Evolutionary conservation across 768 basidiomycete species (phyloP).

Genomic region (Holtermannia corniformis): DNA sequence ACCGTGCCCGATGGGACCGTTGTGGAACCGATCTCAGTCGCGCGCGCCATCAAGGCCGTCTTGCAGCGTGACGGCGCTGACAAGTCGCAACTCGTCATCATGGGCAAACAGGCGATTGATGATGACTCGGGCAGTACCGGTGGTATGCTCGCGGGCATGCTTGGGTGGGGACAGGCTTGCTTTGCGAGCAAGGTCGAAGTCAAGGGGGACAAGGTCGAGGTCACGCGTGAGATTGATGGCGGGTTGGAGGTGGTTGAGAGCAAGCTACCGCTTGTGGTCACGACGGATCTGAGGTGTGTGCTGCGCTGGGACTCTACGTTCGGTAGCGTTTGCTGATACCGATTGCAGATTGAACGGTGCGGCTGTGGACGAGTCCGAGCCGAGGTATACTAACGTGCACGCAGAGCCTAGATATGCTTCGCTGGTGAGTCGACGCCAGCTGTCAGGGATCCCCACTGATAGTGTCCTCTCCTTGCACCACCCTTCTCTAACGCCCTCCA

Average conservation of each 20-base stretch:
- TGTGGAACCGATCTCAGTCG: slow-evolving; percentile 81
- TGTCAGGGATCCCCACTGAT: neutral
- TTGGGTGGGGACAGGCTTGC: slow-evolving; percentile 88
- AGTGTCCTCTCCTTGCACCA: no score
- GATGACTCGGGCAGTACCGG: slow-evolving; percentile 93
- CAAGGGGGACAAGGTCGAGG: slow-evolving; percentile 54
- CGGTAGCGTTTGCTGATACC: neutral
- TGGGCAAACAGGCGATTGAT: slow-evolving; percentile 98
- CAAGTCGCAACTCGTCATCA: slow-evolving; percentile 73
- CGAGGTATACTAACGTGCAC: neutral
- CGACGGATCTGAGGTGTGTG: slow-evolving; percentile 83
- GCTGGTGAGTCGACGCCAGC: slow-evolving; percentile 41
- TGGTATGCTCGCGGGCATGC: slow-evolving; percentile 88
- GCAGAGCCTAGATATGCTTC: slow-evolving; percentile 93
- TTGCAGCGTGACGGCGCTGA: slow-evolving; percentile 51
- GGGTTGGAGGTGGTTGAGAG: slow-evolving; percentile 75
- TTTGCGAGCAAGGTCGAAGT: slow-evolving; percentile 81
- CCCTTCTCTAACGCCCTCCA: neutral
- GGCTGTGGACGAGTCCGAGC: slow-evolving; percentile 10
- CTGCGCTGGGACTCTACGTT: no score
- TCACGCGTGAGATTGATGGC: slow-evolving; percentile 89
- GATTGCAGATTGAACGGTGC: slow-evolving; percentile 60
- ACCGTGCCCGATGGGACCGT: slow-evolving; percentile 64
- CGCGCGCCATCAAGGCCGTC: slow-evolving; percentile 68
- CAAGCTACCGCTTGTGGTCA: slow-evolving; percentile 71